Percentiles rank a stretch among this genome's conserved stretches.
Evolutionary conservation across 495 filamentous ascomycete genomes (phyloP).

Genomic region (Endocarpon pusillum): DNA sequence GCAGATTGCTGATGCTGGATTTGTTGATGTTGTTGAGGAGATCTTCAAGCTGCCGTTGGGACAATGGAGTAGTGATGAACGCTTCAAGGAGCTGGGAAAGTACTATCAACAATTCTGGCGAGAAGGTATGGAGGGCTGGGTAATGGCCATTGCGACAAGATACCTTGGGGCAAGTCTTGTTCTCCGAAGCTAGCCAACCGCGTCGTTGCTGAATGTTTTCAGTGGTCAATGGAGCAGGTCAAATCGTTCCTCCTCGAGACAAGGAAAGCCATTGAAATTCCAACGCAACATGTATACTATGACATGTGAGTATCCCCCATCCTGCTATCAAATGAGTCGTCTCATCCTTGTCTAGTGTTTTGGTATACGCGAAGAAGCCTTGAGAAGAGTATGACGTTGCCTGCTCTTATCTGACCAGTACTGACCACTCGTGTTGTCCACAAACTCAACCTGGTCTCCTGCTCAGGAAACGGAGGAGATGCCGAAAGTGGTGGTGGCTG

Average conservation of each 20-base stretch:
- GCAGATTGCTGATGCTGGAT: constrained; percentile 34
- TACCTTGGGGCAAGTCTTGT: constrained; percentile 23
- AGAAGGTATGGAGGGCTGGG: constrained; percentile 39
- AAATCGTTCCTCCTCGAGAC: neutral
- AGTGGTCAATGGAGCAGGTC: neutral
- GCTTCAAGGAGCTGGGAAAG: constrained; percentile 44
- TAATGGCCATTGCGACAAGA: constrained; percentile 41
- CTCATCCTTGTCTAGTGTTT: neutral
- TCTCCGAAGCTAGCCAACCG: neutral
- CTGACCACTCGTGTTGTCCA: too few species aligned
- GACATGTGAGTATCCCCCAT: neutral
- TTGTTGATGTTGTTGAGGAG: constrained; percentile 32
- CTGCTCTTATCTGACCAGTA: too few species aligned
- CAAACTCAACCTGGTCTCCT: too few species aligned
- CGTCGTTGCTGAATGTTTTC: neutral
- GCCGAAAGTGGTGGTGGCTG: too few species aligned
- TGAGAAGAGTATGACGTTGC: too few species aligned
- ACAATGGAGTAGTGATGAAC: constrained; percentile 45
- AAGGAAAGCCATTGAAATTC: neutral
- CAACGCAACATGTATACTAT: constrained; percentile 1
- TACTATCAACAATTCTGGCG: constrained; percentile 43
- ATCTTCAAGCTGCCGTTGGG: constrained; percentile 41
- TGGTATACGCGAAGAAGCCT: constrained; percentile 1
- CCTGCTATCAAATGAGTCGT: neutral
- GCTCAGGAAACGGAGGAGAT: too few species aligned